Evolutionary conservation across 495 filamentous ascomycete genomes (phyloP), one percentile per base, ranked within the genome.

Genomic region (Sphaerosporella brunnea): DNA sequence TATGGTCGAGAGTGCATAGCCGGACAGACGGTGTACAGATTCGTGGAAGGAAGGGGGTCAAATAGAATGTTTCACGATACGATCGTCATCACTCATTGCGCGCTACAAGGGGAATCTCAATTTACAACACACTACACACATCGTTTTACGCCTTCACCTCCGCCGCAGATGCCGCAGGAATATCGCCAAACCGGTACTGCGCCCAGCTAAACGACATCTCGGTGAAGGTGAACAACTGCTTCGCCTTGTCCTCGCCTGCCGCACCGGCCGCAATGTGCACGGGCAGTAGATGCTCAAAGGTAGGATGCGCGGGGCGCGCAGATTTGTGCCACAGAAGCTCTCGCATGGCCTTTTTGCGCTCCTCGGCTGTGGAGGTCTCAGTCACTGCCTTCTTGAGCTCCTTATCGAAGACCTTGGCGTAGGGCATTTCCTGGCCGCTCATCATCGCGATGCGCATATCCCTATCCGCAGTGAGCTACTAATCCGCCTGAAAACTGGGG

Each of bases 281-380:
- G 0, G 85, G 85, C 63, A 88, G 69, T 42, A 92, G 55, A 65
- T 93, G 85, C 32, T 92, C 83, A 57, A 86, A 75, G 39, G 62
- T 72, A 36, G 84, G 85, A 66, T 92, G 85, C 21, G 85, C 81
- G 61, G 78, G 68, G 37, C 72, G 74, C 1, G 81, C 80, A 69
- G 86, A 81, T 2, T 64, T 63, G 36, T 81, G 62, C 60, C 72
- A 70, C 49, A 79, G 42, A 52, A 84, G 58, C 16, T 65, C 69
- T 18, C 62, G 63, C 72, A 92, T 72, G 9, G 67, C 72, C 47
- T 69, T 63, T 59, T 79, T 68, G 15, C 84, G 66, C 51, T 74
- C 73, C 47, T 55, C 69, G 11, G 66, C 69, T 0, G 65, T 61
- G 1, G 62, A 63, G 1, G 69, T 66, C 36, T 59, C 57, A 54